These are phyloP conservation scores for Debaryomyces sp. DNA, from an alignment of 1,139 yeast species.

Conservation along the genomic window DNA sequence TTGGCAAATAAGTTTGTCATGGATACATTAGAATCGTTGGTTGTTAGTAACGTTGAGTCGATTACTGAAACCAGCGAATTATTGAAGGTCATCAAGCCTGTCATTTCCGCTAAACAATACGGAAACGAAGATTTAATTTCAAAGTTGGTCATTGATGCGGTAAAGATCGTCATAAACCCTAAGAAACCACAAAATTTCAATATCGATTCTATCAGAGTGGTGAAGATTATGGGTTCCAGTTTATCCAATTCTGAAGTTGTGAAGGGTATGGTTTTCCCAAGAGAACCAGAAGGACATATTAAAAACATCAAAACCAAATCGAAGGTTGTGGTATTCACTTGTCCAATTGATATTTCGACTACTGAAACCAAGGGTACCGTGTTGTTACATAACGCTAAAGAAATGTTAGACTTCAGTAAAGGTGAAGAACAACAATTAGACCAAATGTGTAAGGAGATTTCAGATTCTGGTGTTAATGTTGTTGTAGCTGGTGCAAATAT, in stretches of 20 bases:
- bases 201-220: conserved; percentile 92
- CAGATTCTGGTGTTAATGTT: conserved; percentile 83
- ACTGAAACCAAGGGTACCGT: conserved; percentile 99
- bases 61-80: conserved; percentile 60
- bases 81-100: conserved; percentile 78
- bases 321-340: conserved; percentile 89
- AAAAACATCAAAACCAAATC: conserved; percentile 63
- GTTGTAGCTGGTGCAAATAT: conserved; percentile 91
- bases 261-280: conserved; percentile 97
- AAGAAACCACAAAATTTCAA: conserved; percentile 65
- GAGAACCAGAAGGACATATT: conserved; percentile 91
- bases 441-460: conserved; percentile 78
- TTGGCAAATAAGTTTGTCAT: conserved; percentile 77
- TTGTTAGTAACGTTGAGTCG: conserved; percentile 64
- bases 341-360: conserved; percentile 91
- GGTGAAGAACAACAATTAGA: conserved; percentile 97
- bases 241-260: conserved; percentile 75
- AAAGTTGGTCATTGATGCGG: conserved; percentile 83
- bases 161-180: conserved; percentile 73
- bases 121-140: conserved; percentile 83
- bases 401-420: conserved; percentile 92
- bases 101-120: conserved; percentile 90
- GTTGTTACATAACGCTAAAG: conserved; percentile 90
- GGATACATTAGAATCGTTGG: conserved; percentile 66
- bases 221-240: conserved; percentile 93